Conservation (phyloP, 345 rosid genomes). For the Eucalyptus rudis region DNA sequence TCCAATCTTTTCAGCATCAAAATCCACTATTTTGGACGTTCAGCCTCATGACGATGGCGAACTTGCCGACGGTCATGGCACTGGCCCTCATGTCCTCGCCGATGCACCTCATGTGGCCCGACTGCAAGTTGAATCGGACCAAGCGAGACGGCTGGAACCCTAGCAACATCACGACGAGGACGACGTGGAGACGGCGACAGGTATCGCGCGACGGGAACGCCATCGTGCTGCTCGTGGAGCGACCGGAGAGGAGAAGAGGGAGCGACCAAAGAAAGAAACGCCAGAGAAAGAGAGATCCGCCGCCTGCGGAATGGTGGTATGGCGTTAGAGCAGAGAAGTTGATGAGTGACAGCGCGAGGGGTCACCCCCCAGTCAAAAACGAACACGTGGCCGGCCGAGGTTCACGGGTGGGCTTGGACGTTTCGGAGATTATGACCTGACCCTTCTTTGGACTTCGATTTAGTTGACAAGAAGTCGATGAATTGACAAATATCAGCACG, state of each 20-base stretch:
- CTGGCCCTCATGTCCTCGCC: constrained; percentile 71
- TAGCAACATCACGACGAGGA: neutral
- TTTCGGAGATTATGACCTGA: neutral
- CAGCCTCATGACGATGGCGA: constrained; percentile 31
- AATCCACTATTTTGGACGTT: neutral
- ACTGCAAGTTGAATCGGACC: constrained; percentile 59
- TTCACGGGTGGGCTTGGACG: too few species aligned
- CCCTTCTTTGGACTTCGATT: too few species aligned
- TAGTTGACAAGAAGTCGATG: neutral
- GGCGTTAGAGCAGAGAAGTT: neutral
- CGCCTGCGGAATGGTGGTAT: neutral
- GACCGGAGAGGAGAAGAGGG: neutral
- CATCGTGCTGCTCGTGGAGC: neutral
- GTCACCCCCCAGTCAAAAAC: neutral
- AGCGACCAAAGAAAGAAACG: neutral
- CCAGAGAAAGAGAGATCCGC: neutral
- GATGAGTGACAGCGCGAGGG: neutral
- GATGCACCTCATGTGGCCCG: constrained; percentile 77
- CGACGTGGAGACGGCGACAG: neutral
- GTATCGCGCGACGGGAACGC: neutral
- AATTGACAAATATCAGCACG: neutral
- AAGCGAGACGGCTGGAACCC: constrained; percentile 16
- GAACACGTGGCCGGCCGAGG: neutral
- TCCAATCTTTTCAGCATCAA: neutral
- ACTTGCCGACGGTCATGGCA: constrained; percentile 90